Conservation (phyloP, 2,329 filamentous ascomycete genomes). For the Fusarium tuaranense region DNA sequence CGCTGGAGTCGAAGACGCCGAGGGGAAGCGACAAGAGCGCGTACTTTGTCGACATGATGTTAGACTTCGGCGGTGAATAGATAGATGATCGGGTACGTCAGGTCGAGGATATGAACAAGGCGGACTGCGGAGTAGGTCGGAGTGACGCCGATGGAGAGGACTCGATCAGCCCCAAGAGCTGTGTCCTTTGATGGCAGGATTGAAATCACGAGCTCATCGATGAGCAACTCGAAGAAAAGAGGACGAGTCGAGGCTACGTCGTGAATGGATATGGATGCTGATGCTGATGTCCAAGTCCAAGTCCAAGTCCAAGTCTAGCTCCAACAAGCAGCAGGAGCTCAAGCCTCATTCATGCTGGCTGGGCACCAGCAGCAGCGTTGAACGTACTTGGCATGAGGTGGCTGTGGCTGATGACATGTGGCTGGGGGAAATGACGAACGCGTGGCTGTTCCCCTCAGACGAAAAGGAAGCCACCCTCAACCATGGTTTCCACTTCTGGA, state of each 20-base stretch:
- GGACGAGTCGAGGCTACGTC: constrained; percentile 4
- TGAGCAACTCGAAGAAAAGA: constrained; percentile 1
- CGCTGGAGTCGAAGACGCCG: constrained; percentile 83
- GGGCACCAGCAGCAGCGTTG: constrained; percentile 13
- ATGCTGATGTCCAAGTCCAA: constrained; percentile 14
- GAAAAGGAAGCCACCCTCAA: background rate
- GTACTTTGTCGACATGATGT: constrained; percentile 72
- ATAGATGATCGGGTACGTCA: constrained; percentile 16
- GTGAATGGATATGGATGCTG: constrained; percentile 9
- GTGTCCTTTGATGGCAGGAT: background rate
- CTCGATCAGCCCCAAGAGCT: constrained; percentile 25
- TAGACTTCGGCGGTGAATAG: constrained; percentile 6
- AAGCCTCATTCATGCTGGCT: constrained; percentile 20
- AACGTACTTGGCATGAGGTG: constrained; percentile 4
- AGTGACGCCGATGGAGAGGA: constrained; percentile 14
- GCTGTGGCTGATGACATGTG: constrained; percentile 4
- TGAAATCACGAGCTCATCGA: constrained; percentile 20
- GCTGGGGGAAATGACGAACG: constrained; percentile 30
- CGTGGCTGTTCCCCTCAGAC: constrained; percentile 22
- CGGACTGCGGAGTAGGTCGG: constrained; percentile 23
- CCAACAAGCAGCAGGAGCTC: constrained; percentile 24
- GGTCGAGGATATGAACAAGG: constrained; percentile 15
- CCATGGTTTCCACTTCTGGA: background rate
- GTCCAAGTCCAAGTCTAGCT: constrained; percentile 14
- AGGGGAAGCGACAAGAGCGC: constrained; percentile 90